These are phyloP conservation scores for Hyaloscypha bicolor DNA, from an alignment of 495 filamentous ascomycete genomes.

Conservation along the genomic window DNA sequence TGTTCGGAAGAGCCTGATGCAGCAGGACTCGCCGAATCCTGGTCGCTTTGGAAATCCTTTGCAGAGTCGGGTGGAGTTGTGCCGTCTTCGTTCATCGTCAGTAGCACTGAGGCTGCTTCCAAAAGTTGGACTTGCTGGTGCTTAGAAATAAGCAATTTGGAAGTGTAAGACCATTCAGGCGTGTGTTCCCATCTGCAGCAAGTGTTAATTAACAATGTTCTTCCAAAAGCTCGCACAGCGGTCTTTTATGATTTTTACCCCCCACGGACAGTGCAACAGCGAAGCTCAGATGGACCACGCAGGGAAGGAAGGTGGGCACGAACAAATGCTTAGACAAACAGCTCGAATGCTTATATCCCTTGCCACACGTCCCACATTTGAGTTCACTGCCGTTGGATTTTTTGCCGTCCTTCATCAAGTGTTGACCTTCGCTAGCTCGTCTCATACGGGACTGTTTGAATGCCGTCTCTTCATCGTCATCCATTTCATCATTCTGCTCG, in stretches of 20 bases:
- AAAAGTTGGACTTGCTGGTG: conserved; percentile 98
- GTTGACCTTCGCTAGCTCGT: conserved; percentile 85
- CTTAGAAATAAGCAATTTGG: conserved; percentile 98
- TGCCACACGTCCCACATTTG: conserved; percentile 97
- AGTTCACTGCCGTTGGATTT: conserved; percentile 80
- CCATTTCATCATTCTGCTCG: conserved; percentile 55
- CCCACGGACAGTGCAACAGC: not conserved
- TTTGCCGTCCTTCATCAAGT: conserved; percentile 72
- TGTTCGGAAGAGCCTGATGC: conserved; percentile 76
- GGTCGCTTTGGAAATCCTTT: conserved; percentile 71
- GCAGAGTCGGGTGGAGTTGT: conserved; percentile 59
- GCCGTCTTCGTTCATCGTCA: conserved; percentile 79
- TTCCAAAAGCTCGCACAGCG: conserved; percentile 9
- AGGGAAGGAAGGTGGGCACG: conserved; percentile 65
- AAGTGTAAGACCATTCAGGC: conserved; percentile 96
- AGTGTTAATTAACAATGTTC: conserved; percentile 37
- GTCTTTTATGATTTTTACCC: not conserved
- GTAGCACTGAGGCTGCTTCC: conserved; percentile 92
- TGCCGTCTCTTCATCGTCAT: conserved; percentile 58
- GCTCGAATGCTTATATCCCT: conserved; percentile 99
- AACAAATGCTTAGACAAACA: conserved; percentile 99
- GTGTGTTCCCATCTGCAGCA: conserved; percentile 95
- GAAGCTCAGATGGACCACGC: not conserved
- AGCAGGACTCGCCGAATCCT: conserved; percentile 79
- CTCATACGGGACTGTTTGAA: conserved; percentile 71